Evolutionary conservation across 2,329 filamentous ascomycete species (phyloP), one percentile per base, ranked within the genome.

Genomic region (Metarhizium guizhouense): DNA sequence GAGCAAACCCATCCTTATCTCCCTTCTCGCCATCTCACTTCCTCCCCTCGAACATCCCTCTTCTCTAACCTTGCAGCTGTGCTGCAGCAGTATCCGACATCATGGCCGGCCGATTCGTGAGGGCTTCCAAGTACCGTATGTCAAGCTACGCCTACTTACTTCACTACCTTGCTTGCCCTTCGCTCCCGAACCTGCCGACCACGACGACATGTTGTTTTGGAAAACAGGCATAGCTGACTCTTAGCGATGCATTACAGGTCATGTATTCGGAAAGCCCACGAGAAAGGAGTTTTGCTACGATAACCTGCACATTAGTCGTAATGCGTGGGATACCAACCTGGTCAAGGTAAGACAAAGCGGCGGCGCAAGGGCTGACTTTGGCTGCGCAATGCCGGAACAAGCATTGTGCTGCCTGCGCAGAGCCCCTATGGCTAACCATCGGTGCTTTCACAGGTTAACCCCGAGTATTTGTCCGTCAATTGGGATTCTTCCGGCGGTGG

Each of bases 281-380:
- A 87, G 90, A 75, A 96, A 96, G 83, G 94, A 99, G 73, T 89
- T 90, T 82, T 96, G 92, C 80, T 99, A 97, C 76, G 94, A 99
- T 74, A 97, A 97, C 74, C 79, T 99, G 64, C 90, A 90, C 71
- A 90, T 99, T 74, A 96, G 91, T 68, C 90, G 88, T 74, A 99
- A 99, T 85, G 94, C 94, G 55, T 99, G 94, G 94, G 94, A 99
- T 74, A 96, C 92, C 67, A 99, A 99, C 77, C 78, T 99, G 68
- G 83, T 97, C 76, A 97, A 97, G 87, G 91, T 95, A 73, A 71
- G 80, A 55, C 11, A 38, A 34, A 14, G 36, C 51, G n/a, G 36
- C 11, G 4, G 10, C 62, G 30, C 49, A 16, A 38, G 20, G 10
- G 4, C 49, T 51, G 30, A n/a, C 29, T 10, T 30, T 51, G 29